Percentiles rank a stretch among this genome's conserved stretches.
Conservation (phyloP, 257 asterid genomes). For the Solanum gandarillasii region DNA sequence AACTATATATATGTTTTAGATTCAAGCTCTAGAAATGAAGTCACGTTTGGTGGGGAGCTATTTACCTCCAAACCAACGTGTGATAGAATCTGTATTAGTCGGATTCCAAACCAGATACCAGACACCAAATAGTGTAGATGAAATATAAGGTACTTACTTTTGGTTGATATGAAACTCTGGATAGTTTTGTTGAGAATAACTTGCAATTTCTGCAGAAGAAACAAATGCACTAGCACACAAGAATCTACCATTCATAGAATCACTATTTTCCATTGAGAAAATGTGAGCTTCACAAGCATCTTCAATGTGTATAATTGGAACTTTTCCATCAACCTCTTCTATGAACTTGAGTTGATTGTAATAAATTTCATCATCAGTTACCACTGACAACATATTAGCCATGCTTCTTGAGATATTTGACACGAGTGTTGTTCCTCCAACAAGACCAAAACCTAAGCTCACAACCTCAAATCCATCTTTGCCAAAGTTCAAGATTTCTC, state of each 20-base stretch:
- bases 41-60: not conserved
- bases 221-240: constrained; percentile 9
- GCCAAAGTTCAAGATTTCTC: constrained; percentile 1
- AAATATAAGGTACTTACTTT: not conserved
- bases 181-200: constrained; percentile 7
- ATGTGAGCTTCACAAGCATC: constrained; percentile 24
- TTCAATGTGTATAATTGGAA: constrained; percentile 18
- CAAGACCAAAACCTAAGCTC: constrained; percentile 5
- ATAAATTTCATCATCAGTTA: not conserved
- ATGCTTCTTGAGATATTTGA: not conserved
- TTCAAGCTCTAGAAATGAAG: not conserved
- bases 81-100: not conserved
- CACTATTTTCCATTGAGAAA: constrained; percentile 9
- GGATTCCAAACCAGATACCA: not conserved
- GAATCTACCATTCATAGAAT: constrained; percentile 7
- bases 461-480: constrained; percentile 4
- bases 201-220: constrained; percentile 11
- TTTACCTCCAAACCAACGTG: not conserved
- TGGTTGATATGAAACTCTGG: constrained; percentile 3
- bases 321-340: constrained; percentile 16
- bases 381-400: not conserved
- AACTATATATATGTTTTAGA: not conserved
- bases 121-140: not conserved
- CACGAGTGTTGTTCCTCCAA: constrained; percentile 2
- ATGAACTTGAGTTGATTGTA: not conserved